Conservation (phyloP, 768 basidiomycete genomes). For the Leucosporidium creatinivorum region DNA sequence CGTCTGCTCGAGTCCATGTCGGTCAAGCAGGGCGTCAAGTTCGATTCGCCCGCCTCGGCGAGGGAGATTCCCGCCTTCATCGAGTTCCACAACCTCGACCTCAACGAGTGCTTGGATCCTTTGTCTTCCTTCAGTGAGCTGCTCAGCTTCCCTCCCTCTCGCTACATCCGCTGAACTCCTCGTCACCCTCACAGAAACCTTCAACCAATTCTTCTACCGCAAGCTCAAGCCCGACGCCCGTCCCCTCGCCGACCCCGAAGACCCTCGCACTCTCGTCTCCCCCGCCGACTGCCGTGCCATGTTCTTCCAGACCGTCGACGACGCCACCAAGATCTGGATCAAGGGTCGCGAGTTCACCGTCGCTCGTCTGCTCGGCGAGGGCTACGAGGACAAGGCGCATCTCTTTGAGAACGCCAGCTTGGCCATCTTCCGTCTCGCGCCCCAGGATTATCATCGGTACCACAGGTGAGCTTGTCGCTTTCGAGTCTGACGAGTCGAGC, state of each 20-base stretch:
- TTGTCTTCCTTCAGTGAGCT: conserved; percentile 65
- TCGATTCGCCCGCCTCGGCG: conserved; percentile 75
- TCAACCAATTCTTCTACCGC: conserved; percentile 61
- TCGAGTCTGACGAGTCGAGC: neutral
- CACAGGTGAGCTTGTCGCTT: conserved; percentile 29
- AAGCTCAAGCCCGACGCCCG: conserved; percentile 79
- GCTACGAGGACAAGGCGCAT: conserved; percentile 61
- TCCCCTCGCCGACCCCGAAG: conserved; percentile 61
- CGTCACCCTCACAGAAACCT: conserved; percentile 51
- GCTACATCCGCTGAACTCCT: neutral
- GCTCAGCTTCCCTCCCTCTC: neutral
- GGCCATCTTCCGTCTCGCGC: conserved; percentile 83
- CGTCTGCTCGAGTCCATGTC: conserved; percentile 80
- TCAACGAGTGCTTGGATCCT: conserved; percentile 75
- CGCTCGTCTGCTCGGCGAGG: conserved; percentile 66
- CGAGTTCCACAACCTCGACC: conserved; percentile 76
- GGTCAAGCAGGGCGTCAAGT: conserved; percentile 89
- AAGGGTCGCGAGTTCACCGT: conserved; percentile 92
- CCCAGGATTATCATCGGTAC: conserved; percentile 88
- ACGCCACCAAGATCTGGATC: conserved; percentile 89
- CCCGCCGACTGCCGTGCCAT: conserved; percentile 95
- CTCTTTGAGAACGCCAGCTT: conserved; percentile 72
- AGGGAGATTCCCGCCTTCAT: conserved; percentile 80
- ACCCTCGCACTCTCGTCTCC: conserved; percentile 72
- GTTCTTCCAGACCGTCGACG: conserved; percentile 76